These are phyloP conservation scores for Allantophomopsis cytisporea DNA, from an alignment of 2,329 filamentous ascomycete species.

Conservation along the genomic window DNA sequence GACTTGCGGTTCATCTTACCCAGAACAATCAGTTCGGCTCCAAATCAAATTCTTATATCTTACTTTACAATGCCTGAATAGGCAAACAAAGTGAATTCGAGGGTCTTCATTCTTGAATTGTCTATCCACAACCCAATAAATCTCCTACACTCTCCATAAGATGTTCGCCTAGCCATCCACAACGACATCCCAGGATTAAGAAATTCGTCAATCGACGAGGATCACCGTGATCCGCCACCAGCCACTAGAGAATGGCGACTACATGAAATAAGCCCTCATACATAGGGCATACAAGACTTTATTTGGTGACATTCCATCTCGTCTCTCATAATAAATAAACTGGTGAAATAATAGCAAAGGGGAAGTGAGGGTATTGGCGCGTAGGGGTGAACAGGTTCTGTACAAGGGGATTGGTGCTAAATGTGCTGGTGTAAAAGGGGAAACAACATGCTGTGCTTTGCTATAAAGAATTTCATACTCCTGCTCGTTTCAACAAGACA, in stretches of 20 bases:
- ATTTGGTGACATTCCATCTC: slow-evolving; percentile 4
- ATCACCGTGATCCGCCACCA: background rate
- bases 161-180: background rate
- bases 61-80: no score
- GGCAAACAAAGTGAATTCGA: no score
- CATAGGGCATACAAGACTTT: slow-evolving; percentile 4
- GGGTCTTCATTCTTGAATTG: background rate
- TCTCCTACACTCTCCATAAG: slow-evolving; percentile 2
- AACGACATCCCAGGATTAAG: background rate
- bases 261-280: slow-evolving; percentile 2
- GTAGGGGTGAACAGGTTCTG: slow-evolving; percentile 1
- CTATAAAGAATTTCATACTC: background rate
- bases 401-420: slow-evolving; percentile 3
- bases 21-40: no score
- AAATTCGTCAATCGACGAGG: no score
- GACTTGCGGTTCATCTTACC: no score
- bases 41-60: no score
- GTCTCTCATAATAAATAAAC: slow-evolving; percentile 2
- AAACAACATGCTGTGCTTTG: slow-evolving; percentile 1
- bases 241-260: background rate
- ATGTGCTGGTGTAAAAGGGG: background rate
- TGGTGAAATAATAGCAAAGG: slow-evolving; percentile 1
- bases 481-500: slow-evolving; percentile 1
- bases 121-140: slow-evolving; percentile 1
- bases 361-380: slow-evolving; percentile 2